Evolutionary conservation across 164 flowering plant species (phyloP).

Genomic region (Malania oleifera): DNA sequence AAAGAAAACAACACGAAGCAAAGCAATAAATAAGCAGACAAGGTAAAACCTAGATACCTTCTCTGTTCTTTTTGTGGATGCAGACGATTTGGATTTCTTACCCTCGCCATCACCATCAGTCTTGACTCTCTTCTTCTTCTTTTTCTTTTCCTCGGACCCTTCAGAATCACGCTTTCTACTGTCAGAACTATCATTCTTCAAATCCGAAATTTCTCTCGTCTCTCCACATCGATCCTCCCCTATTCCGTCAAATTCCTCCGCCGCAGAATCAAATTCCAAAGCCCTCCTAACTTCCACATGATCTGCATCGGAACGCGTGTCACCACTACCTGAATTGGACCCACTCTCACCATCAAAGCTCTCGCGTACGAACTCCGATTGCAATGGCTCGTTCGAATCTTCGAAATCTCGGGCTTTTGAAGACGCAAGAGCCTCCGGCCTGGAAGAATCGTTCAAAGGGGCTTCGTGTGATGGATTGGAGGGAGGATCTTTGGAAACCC

Average conservation of each 20-base stretch:
- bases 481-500: conserved; percentile 13
- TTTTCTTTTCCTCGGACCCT: conserved; percentile 9
- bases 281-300: conserved; percentile 20
- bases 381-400: conserved; percentile 3
- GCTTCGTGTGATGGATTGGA: not conserved
- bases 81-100: conserved; percentile 19
- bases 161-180: conserved; percentile 17
- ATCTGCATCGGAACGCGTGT: conserved; percentile 10
- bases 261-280: conserved; percentile 30
- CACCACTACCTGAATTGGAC: conserved; percentile 9
- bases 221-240: conserved; percentile 7
- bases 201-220: conserved; percentile 7
- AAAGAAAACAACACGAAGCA: not conserved
- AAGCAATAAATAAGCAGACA: not conserved
- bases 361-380: conserved; percentile 9
- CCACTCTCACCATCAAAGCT: conserved; percentile 13
- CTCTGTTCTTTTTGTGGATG: conserved; percentile 30
- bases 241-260: conserved; percentile 18
- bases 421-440: conserved; percentile 3
- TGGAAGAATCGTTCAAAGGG: not conserved
- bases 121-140: conserved; percentile 31
- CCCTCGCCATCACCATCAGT: conserved; percentile 22
- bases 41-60: conserved; percentile 47
- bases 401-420: conserved; percentile 2
- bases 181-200: conserved; percentile 10